Conservation (phyloP, 768 basidiomycete genomes). For the Leccinum broughii region DNA sequence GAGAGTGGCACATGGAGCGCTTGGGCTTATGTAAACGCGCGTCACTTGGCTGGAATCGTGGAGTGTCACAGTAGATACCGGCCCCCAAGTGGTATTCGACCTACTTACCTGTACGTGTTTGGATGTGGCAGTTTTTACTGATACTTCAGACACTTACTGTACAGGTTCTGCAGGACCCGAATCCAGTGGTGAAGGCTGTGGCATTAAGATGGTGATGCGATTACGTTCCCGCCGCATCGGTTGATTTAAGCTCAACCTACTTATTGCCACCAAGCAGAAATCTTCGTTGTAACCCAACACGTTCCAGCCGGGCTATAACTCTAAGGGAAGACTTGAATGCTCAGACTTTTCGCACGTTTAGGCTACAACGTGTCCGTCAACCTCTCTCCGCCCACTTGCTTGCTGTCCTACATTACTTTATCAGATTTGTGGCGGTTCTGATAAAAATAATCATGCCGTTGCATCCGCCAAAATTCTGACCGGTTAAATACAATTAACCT, state of each 20-base stretch:
- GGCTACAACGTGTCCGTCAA: background rate
- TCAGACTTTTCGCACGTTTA: conserved; percentile 1
- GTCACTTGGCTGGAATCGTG: no score
- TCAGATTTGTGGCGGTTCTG: background rate
- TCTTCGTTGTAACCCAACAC: background rate
- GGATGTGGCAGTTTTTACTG: no score
- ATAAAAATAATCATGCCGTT: background rate
- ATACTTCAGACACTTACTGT: no score
- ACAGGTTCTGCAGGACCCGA: no score
- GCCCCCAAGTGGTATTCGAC: no score
- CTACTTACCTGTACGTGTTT: no score
- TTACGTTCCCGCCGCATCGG: no score
- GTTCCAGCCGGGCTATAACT: background rate
- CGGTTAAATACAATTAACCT: background rate
- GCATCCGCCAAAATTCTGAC: background rate
- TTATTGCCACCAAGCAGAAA: background rate
- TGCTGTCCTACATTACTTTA: background rate
- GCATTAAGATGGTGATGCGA: no score
- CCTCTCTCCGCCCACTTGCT: background rate
- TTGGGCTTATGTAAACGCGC: no score
- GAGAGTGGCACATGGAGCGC: background rate
- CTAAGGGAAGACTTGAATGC: conserved; percentile 3
- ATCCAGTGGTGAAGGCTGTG: no score
- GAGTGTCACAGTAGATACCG: no score
- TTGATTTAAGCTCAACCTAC: no score